Base-by-base conservation (phyloP, 2,329 filamentous ascomycete genomes). In the Salinomyces thailandicus region DNA sequence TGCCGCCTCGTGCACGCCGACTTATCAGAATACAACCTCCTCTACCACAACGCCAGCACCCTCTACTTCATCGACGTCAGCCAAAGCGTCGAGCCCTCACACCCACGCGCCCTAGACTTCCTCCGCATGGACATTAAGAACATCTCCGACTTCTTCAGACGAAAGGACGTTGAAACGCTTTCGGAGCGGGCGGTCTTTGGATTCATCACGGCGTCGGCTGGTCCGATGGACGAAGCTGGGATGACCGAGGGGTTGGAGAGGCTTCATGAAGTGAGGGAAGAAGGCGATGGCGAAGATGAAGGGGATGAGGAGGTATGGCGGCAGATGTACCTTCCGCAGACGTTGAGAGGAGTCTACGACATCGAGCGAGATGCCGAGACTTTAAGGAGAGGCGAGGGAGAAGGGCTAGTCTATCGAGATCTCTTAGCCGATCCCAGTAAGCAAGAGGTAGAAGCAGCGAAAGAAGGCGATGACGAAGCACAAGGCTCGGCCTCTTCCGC, bases 91-190 rank as follows among this genome's bases (percentile, higher is more conserved):
- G 93, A 96, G 66, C 87, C 93, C 49, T 89, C 96, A 51, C 91
- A 98, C 60, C 91, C 91, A 0, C 75, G 85, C 39, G 89, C 84
- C 2, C 71, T 93, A 18, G 89, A 96, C 58, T 98, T 98, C 57
- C 62, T 98, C 51, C 79, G 91, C 20, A 96, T 95, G 87, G 91
- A 98, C 57, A 86, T 98, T 62, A 96, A 95, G 70, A 98, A 98
- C 55, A 77, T 93, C 1, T 81, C 78, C 15, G 85, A 93, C 59
- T 98, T 93, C 63, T 98, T 96, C 74, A 71, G 78, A 18, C 74
- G 83, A 14, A 81, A 94, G 58, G 81, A 81, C 27, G 85, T 96
- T 2, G 78, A 93, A 43, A 81, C 77, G 0, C 69, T 98, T 3
- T 65, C 79, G 1, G 89, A 96, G 59, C 76, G 81, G 19, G 67